Evolutionary conservation across 2,329 filamentous ascomycete species (phyloP).

Genomic region (Colletotrichum liaoningense): DNA sequence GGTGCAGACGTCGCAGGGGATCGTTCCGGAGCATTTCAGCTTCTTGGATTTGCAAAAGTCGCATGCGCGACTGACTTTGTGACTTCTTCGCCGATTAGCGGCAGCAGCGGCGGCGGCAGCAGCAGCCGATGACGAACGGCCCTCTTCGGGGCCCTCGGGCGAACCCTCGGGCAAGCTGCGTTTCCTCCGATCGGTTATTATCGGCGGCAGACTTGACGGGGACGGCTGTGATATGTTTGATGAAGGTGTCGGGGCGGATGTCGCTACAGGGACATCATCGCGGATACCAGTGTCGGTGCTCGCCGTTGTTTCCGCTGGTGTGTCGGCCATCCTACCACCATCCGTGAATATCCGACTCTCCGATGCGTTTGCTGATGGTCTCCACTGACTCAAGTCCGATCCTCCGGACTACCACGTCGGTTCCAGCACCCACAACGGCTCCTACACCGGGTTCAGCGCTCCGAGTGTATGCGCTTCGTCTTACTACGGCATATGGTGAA

Average conservation of each 20-base stretch:
- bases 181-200: slow-evolving; percentile 7
- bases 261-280: not conserved
- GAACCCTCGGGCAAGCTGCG: slow-evolving; percentile 5
- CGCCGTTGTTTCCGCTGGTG: not conserved
- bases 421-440: slow-evolving; percentile 1
- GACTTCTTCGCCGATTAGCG: slow-evolving; percentile 27
- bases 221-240: slow-evolving; percentile 14
- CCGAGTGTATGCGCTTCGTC: not conserved
- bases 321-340: slow-evolving; percentile 28
- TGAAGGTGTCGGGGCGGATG: slow-evolving; percentile 12
- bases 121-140: not conserved
- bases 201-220: not conserved
- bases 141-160: not conserved
- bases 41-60: slow-evolving; percentile 53
- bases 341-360: slow-evolving; percentile 23
- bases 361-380: slow-evolving; percentile 19
- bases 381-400: slow-evolving; percentile 31
- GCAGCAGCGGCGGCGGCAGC: not conserved
- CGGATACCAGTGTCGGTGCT: not conserved
- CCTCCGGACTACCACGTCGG: slow-evolving; percentile 10
- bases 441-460: not conserved
- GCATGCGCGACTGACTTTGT: slow-evolving; percentile 52
- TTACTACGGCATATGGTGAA: not conserved
- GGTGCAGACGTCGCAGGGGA: slow-evolving; percentile 48
- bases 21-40: slow-evolving; percentile 49